A percentile compares a stretch with the other conserved stretches of the same genome.
Evolutionary conservation across 495 filamentous ascomycete genomes (phyloP).

Genomic region (Neurospora terricola): DNA sequence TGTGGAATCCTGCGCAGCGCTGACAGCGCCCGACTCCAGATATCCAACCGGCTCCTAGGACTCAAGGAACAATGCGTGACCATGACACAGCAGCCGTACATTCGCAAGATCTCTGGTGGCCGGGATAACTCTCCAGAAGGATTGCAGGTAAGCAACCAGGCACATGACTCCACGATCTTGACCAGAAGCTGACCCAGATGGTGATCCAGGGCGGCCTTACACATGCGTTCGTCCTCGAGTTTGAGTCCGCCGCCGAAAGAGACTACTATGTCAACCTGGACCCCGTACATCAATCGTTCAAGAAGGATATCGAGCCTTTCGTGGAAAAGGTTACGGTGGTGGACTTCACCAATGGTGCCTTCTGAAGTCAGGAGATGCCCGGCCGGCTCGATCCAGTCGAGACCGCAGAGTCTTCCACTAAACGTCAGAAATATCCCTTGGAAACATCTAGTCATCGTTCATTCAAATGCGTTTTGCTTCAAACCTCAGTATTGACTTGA

Average conservation of each 20-base stretch:
- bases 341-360: conserved; percentile 33
- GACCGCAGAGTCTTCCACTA: background rate
- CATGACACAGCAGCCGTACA: conserved; percentile 42
- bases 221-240: conserved; percentile 55
- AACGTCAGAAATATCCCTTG: background rate
- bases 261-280: conserved; percentile 47
- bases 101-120: conserved; percentile 49
- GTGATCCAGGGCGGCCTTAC: conserved; percentile 39
- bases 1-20: background rate
- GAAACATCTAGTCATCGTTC: background rate
- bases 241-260: conserved; percentile 45
- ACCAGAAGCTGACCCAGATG: background rate
- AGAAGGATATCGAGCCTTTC: conserved; percentile 22
- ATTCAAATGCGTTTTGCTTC: background rate
- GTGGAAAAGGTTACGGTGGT: conserved; percentile 34
- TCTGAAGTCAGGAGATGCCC: no score
- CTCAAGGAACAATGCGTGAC: conserved; percentile 39
- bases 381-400: no score
- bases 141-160: conserved; percentile 38
- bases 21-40: conserved; percentile 5
- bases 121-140: conserved; percentile 56
- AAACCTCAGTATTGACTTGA: background rate
- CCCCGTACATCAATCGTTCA: conserved; percentile 38
- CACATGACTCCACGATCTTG: background rate
- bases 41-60: conserved; percentile 18